Base-by-base conservation (phyloP, 129 eudicot species). In the Flaveria bidentis region DNA sequence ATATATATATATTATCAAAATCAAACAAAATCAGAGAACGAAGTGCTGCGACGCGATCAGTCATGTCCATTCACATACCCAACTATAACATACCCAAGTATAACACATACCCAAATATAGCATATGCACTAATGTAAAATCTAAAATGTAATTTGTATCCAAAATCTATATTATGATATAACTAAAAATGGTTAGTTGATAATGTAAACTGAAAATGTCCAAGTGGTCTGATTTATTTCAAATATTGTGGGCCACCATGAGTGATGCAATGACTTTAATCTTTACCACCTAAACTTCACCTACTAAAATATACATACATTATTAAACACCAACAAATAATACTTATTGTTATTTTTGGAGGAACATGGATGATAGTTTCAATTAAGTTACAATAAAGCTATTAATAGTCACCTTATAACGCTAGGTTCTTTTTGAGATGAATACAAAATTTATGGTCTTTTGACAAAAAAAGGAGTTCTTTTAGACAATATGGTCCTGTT, bases 201-300 rank as follows among this genome's bases (percentile, higher is more conserved):
- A 10, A 9, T 58, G 23, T 25, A 20, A 23, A 58, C 22, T 20
- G 28, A 58, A 22, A 58, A 23, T 58, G 6, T 57, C n/a, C 6
- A 57, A 20, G 25, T 22, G 30, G 23, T 22, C 20, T 45, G 10
- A 15, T 0, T 66, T 20, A 64, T 64, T 52, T 26, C 41, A 30
- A 28, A 61, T 60, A 58, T 9, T 58, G 69, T 74, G 60, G 50
- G 30, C 78, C 52, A 45, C 52, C 39, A 13, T 39, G 72, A 45
- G 49, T 50, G 9, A 36, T 36, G 41, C 41, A 36, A 28, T 30
- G 55, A 52, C 53, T 66, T 52, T 60, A 70, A 49, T 51, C 53
- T 67, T 67, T 78, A 61, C 68, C 72, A 78, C 72, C 72, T 78
- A 78, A 49, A 78, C 4, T 71, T 78, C 82, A 78, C 77, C 82